Evolutionary conservation across 1,139 yeast genomes (phyloP).

Genomic region (Casaregolazyma lundiana): DNA sequence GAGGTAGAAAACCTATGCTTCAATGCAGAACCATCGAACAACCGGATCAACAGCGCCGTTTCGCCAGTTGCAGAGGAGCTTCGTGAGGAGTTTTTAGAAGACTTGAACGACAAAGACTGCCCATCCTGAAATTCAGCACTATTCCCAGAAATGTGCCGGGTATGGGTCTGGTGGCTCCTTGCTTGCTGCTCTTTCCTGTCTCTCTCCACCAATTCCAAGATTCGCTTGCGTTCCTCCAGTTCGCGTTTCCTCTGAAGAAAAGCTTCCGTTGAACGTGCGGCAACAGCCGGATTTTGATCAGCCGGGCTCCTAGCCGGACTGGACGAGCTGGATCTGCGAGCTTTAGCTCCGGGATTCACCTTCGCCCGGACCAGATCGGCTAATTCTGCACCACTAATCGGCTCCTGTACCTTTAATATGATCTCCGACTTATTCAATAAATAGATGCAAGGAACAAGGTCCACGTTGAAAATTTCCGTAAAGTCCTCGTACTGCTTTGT

Average conservation of each 20-base stretch:
- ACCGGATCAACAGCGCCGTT: conserved; percentile 48
- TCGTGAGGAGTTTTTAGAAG: conserved; percentile 10
- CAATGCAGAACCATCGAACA: conserved; percentile 52
- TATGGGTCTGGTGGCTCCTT: neutral
- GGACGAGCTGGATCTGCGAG: neutral
- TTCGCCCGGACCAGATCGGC: conserved; percentile 24
- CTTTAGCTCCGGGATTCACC: conserved; percentile 16
- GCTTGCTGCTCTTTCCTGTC: conserved; percentile 46
- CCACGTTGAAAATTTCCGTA: conserved; percentile 46
- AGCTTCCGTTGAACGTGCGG: conserved; percentile 1
- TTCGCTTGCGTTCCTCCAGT: conserved; percentile 50
- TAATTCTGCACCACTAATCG: conserved; percentile 29
- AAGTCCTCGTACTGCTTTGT: conserved; percentile 47
- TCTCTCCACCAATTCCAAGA: conserved; percentile 45
- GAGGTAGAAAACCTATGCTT: conserved; percentile 40
- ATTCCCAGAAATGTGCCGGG: too few species aligned
- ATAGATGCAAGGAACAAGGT: conserved; percentile 46
- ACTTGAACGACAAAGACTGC: neutral
- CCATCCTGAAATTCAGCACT: neutral
- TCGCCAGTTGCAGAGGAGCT: conserved; percentile 19
- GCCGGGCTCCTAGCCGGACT: neutral
- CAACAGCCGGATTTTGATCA: neutral
- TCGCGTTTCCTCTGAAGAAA: conserved; percentile 37
- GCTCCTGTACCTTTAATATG: conserved; percentile 41
- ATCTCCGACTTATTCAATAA: conserved; percentile 46